A percentile compares a stretch with the other conserved stretches of the same genome.
Evolutionary conservation across 2,329 filamentous ascomycete genomes (phyloP).

Genomic region (Whalleya microplaca): DNA sequence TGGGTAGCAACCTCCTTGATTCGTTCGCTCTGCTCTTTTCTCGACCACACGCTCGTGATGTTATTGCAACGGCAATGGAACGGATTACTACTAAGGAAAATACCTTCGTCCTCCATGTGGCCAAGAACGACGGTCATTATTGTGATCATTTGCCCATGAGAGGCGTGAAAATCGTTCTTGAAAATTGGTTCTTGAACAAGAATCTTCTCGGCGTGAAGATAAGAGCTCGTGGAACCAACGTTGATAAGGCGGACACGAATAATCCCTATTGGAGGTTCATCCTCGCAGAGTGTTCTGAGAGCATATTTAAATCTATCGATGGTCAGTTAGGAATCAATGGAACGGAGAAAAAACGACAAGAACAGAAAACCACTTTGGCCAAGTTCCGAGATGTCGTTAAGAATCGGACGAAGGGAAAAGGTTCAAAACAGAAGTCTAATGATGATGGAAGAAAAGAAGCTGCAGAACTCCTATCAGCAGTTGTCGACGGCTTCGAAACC

Average conservation of each 20-base stretch:
- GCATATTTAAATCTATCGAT: neutral
- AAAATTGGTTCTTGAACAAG: constrained; percentile 1
- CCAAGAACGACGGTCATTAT: neutral
- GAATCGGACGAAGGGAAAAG: neutral
- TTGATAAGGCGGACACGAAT: neutral
- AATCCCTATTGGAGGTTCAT: neutral
- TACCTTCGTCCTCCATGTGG: constrained; percentile 1
- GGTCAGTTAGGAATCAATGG: neutral
- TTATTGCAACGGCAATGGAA: constrained; percentile 11
- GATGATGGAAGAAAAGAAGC: neutral
- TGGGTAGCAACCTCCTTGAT: constrained; percentile 17
- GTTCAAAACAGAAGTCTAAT: neutral
- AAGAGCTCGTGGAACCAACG: neutral
- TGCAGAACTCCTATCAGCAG: neutral
- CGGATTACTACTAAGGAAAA: neutral
- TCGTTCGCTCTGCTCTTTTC: constrained; percentile 19
- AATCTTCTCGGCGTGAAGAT: neutral
- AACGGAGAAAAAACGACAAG: neutral
- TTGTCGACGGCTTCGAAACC: neutral
- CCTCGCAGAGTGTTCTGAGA: neutral
- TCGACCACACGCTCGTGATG: neutral
- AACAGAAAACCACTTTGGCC: no score
- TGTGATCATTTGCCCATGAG: neutral
- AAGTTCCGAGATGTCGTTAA: neutral
- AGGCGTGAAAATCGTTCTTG: neutral